Percentiles rank a stretch among this genome's conserved stretches.
These are phyloP conservation scores for Secale cereale DNA, from an alignment of 176 grass and related monocot genomes.

Conservation along the genomic window DNA sequence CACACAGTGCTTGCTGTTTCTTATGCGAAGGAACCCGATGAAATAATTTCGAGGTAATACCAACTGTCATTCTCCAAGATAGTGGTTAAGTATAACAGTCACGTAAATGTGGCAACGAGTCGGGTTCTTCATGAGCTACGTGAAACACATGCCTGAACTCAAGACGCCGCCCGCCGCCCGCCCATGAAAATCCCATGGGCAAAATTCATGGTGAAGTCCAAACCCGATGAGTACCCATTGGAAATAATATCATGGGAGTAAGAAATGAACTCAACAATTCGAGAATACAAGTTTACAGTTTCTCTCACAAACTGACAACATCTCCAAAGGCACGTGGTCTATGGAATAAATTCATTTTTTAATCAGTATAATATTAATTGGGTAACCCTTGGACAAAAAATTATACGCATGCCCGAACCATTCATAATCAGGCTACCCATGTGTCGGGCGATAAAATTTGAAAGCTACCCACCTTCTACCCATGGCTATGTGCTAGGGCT, in stretches of 20 bases:
- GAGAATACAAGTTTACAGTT: too few relatives aligned
- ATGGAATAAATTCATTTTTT: too few relatives aligned
- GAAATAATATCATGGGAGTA: not conserved
- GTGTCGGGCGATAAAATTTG: too few relatives aligned
- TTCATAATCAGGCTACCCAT: too few relatives aligned
- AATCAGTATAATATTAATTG: too few relatives aligned
- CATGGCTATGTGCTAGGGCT: not conserved
- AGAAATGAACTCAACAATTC: not conserved
- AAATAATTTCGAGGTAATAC: slow-evolving; percentile 89
- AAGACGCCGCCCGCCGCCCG: not conserved
- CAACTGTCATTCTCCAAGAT: not conserved
- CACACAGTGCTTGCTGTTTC: slow-evolving; percentile 87
- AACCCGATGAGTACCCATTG: not conserved
- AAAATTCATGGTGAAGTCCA: not conserved
- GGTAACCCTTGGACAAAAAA: too few relatives aligned
- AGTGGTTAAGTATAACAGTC: not conserved
- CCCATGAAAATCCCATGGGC: not conserved
- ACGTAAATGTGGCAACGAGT: too few relatives aligned
- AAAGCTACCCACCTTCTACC: too few relatives aligned
- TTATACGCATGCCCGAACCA: too few relatives aligned
- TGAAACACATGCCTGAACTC: not conserved
- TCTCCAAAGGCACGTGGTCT: too few relatives aligned
- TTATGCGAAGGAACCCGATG: slow-evolving; percentile 86
- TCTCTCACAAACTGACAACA: too few relatives aligned
- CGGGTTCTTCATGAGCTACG: not conserved